Percentiles rank a stretch among this genome's conserved stretches.
phyloP scores from a whole-genome alignment of 805 yeast genomes.

The Saccharomycopsis selenospora region DNA sequence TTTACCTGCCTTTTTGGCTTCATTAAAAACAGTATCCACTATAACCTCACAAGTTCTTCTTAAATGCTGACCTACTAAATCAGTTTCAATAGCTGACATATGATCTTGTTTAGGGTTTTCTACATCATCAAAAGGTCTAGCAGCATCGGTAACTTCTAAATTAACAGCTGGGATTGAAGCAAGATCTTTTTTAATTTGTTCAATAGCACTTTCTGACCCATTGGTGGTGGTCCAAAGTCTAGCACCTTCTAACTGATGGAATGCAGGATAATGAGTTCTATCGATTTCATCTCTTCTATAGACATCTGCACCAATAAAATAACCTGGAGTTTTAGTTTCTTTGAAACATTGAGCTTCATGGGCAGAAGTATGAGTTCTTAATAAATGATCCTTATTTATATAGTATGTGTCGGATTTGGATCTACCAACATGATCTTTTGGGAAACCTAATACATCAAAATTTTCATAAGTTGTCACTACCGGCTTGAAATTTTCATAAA shows the following conservation, averaged over 20 bases:
- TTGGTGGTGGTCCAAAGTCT: slow-evolving; percentile 60
- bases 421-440: slow-evolving; percentile 88
- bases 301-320: slow-evolving; percentile 90
- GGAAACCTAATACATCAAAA: slow-evolving; percentile 89
- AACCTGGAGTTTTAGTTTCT: slow-evolving; percentile 54
- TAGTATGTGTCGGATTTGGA: slow-evolving; percentile 91
- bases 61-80: slow-evolving; percentile 65
- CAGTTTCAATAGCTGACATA: slow-evolving; percentile 64
- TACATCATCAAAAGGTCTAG: slow-evolving; percentile 42
- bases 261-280: slow-evolving; percentile 92
- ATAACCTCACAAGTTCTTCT: slow-evolving; percentile 80
- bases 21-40: slow-evolving; percentile 74
- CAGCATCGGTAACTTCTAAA: slow-evolving; percentile 71
- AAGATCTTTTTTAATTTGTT: slow-evolving; percentile 46
- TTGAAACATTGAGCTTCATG: slow-evolving; percentile 86
- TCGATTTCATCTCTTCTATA: slow-evolving; percentile 94
- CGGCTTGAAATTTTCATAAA: slow-evolving; percentile 74
- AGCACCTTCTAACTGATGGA: slow-evolving; percentile 98
- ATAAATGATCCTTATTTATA: slow-evolving; percentile 58
- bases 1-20: slow-evolving; percentile 52
- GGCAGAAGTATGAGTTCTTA: slow-evolving; percentile 95
- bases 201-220: slow-evolving; percentile 32
- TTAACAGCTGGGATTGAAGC: slow-evolving; percentile 35
- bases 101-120: slow-evolving; percentile 74
- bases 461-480: slow-evolving; percentile 77